These are phyloP conservation scores for Corylus avellana DNA, from an alignment of 306 rosid genomes.

Conservation along the genomic window DNA sequence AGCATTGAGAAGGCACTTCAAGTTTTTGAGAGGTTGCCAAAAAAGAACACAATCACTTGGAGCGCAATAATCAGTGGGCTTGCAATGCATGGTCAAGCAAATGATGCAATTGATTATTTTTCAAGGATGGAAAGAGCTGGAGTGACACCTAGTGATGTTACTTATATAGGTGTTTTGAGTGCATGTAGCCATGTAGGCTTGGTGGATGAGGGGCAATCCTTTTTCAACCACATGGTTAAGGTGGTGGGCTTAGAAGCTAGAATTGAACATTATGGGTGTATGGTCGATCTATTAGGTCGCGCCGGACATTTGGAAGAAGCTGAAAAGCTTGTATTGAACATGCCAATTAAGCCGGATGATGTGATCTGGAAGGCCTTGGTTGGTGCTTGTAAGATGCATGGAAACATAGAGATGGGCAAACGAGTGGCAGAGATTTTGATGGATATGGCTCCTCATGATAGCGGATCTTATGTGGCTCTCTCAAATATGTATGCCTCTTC, in stretches of 20 bases:
- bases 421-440: conserved; percentile 53
- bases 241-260: conserved; percentile 52
- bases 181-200: conserved; percentile 85
- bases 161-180: conserved; percentile 57
- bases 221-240: conserved; percentile 63
- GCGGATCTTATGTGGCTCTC: conserved; percentile 84
- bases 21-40: conserved; percentile 61
- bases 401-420: conserved; percentile 57
- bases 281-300: conserved; percentile 78
- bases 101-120: conserved; percentile 45
- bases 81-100: conserved; percentile 71
- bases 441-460: conserved; percentile 65
- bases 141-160: conserved; percentile 65
- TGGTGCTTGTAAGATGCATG: conserved; percentile 71
- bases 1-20: conserved; percentile 75
- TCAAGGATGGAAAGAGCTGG: conserved; percentile 53
- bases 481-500: conserved; percentile 71
- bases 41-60: conserved; percentile 67
- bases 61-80: conserved; percentile 63
- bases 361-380: conserved; percentile 88
- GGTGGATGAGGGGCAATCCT: conserved; percentile 55
- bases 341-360: conserved; percentile 68
- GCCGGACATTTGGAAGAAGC: conserved; percentile 77
- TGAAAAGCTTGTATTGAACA: conserved; percentile 54
- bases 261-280: conserved; percentile 78